A percentile compares a stretch with the other conserved stretches of the same genome.
Evolutionary conservation across 2,329 filamentous ascomycete species (phyloP).

Genomic region (Cordyceps fumosorosea): DNA sequence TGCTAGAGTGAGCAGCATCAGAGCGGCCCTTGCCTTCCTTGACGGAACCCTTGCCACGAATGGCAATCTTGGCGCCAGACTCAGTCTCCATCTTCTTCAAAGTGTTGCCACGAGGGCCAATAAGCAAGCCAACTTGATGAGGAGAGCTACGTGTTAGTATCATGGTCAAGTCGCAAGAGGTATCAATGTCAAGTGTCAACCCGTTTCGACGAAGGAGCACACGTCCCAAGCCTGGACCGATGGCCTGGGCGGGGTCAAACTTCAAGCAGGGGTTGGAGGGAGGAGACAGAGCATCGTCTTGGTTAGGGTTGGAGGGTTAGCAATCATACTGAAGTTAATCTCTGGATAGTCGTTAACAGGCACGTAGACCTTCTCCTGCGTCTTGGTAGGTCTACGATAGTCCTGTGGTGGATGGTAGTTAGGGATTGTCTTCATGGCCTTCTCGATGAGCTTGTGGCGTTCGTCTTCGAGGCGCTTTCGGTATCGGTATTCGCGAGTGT

Average conservation of each 20-base stretch:
- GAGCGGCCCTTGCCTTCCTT: constrained; percentile 99
- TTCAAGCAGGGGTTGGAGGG: constrained; percentile 27
- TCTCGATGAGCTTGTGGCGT: constrained; percentile 96
- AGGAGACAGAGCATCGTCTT: constrained; percentile 25
- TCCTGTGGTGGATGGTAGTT: constrained; percentile 99
- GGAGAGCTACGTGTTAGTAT: constrained; percentile 90
- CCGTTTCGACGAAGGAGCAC: constrained; percentile 30
- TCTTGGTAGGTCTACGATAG: constrained; percentile 98
- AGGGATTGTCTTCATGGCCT: constrained; percentile 98
- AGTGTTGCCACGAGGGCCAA: constrained; percentile 99
- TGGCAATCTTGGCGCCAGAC: constrained; percentile 96
- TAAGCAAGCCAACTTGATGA: constrained; percentile 98
- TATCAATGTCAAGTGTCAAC: constrained; percentile 27
- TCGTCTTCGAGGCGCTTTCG: constrained; percentile 97
- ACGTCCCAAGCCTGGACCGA: constrained; percentile 19
- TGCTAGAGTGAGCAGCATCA: constrained; percentile 97
- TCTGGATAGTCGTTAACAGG: constrained; percentile 99
- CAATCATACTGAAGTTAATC: constrained; percentile 99
- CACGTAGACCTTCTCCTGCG: constrained; percentile 99
- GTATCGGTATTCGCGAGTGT: constrained; percentile 97
- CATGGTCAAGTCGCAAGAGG: constrained; percentile 25
- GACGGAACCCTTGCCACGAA: constrained; percentile 98
- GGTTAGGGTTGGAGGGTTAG: constrained; percentile 93
- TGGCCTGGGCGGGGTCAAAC: constrained; percentile 32
- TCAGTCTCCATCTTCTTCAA: constrained; percentile 99